These are phyloP conservation scores for Botrytis tulipae DNA, from an alignment of 2,329 filamentous ascomycete species.

Conservation along the genomic window DNA sequence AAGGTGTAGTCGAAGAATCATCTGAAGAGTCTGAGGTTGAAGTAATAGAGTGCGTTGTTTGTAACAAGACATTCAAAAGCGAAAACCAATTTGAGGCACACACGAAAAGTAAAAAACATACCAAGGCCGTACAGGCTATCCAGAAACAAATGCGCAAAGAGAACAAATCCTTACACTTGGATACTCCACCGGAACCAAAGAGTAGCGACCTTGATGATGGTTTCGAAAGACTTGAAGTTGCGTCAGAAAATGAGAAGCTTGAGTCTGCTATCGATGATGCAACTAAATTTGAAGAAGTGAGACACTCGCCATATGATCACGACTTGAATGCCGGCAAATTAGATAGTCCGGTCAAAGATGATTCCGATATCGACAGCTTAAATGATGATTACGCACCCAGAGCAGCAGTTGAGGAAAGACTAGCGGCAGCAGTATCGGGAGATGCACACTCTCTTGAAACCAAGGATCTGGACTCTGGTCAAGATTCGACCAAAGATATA, in stretches of 20 bases:
- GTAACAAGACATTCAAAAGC: constrained; percentile 80
- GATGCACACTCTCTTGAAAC: not conserved
- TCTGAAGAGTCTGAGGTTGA: constrained; percentile 55
- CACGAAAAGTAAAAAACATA: constrained; percentile 94
- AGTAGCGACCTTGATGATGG: constrained; percentile 25
- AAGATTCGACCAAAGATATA: constrained; percentile 15
- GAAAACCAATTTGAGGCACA: constrained; percentile 89
- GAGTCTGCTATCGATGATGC: not conserved
- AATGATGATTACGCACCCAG: constrained; percentile 40
- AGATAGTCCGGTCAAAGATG: not conserved
- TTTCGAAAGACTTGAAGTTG: constrained; percentile 27
- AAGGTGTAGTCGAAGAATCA: constrained; percentile 53
- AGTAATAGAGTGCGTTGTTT: constrained; percentile 72
- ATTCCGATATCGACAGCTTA: constrained; percentile 24
- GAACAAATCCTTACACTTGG: constrained; percentile 59
- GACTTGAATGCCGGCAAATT: not conserved
- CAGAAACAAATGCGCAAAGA: constrained; percentile 81
- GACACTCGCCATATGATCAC: not conserved
- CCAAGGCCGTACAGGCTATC: constrained; percentile 79
- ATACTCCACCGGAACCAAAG: constrained; percentile 27
- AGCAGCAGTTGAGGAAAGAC: constrained; percentile 30
- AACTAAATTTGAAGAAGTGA: not conserved
- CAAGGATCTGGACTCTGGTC: not conserved
- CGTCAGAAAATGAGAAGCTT: not conserved
- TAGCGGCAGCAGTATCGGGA: not conserved